Evolutionary conservation across 371 early-diverging fungal genomes (phyloP).

Genomic region (Circinella umbellata): DNA sequence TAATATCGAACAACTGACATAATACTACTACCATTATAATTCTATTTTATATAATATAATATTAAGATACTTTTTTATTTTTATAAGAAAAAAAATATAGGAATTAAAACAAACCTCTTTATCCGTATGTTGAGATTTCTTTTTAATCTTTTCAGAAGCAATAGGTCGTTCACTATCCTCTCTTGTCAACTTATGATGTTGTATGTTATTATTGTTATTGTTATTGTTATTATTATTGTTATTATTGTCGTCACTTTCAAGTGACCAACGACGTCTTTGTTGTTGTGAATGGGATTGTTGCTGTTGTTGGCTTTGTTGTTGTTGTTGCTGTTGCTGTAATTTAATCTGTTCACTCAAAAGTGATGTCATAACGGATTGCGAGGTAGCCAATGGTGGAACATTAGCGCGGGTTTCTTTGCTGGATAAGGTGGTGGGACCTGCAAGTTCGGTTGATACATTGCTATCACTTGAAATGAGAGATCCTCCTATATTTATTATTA

Average conservation of each 20-base stretch:
- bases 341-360: conserved; percentile 4
- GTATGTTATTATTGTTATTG: conserved; percentile 17
- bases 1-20: conserved; percentile 56
- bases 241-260: conserved; percentile 16
- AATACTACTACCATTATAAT: conserved; percentile 33
- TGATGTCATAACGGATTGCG: conserved; percentile 49
- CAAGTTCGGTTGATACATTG: conserved; percentile 6
- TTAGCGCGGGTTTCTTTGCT: conserved; percentile 4
- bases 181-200: conserved; percentile 51
- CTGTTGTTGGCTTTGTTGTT: conserved; percentile 11
- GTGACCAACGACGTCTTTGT: conserved; percentile 37
- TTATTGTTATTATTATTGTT: too few species aligned
- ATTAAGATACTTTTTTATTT: too few species aligned
- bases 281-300: conserved; percentile 13
- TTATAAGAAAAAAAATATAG: too few species aligned
- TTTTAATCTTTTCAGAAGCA: conserved; percentile 60
- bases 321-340: conserved; percentile 12
- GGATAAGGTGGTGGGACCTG: conserved; percentile 7
- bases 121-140: conserved; percentile 42
- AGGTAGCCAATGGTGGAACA: conserved; percentile 30
- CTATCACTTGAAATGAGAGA: conserved; percentile 8
- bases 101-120: conserved; percentile 29
- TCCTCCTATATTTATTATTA: not conserved
- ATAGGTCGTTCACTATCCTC: conserved; percentile 57
- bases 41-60: conserved; percentile 14